Evolutionary conservation across 345 rosid genomes (phyloP).

Genomic region (Hibiscus tridactylites): DNA sequence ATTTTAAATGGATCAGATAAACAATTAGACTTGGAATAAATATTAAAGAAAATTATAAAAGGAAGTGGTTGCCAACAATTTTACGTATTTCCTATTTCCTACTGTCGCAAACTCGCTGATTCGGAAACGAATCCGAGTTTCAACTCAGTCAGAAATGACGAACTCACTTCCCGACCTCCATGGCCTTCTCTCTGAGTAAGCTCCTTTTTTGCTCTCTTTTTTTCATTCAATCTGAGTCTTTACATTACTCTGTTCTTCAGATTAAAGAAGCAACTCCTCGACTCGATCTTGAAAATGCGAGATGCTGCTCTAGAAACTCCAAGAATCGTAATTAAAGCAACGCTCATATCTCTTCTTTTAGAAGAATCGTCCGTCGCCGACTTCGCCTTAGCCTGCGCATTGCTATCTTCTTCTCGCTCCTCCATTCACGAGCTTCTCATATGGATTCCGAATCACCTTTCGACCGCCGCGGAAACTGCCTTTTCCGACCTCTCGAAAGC

Average conservation of each 20-base stretch:
- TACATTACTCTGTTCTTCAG: neutral
- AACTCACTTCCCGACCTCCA: constrained; percentile 28
- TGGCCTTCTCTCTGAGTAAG: constrained; percentile 43
- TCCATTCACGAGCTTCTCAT: constrained; percentile 54
- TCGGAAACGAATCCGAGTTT: too few relatives aligned
- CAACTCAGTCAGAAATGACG: constrained; percentile 20
- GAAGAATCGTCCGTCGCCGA: constrained; percentile 24
- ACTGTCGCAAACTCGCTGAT: too few relatives aligned
- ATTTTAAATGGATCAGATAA: too few relatives aligned
- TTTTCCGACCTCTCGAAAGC: constrained; percentile 38
- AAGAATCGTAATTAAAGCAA: constrained; percentile 34
- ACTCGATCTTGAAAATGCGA: constrained; percentile 31
- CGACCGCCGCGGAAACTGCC: constrained; percentile 22
- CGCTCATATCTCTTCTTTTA: constrained; percentile 44
- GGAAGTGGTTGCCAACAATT: too few relatives aligned
- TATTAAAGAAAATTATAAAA: too few relatives aligned
- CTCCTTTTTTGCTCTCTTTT: neutral
- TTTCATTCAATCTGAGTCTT: neutral
- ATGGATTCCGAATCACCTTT: constrained; percentile 52
- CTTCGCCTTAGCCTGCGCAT: constrained; percentile 56
- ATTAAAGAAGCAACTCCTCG: constrained; percentile 26
- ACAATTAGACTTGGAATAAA: too few relatives aligned
- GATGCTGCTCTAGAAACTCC: constrained; percentile 38
- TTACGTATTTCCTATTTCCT: too few relatives aligned
- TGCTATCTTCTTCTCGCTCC: constrained; percentile 47